These are phyloP conservation scores for Nothophoma quercina DNA, from an alignment of 2,329 filamentous ascomycete genomes.

Conservation along the genomic window DNA sequence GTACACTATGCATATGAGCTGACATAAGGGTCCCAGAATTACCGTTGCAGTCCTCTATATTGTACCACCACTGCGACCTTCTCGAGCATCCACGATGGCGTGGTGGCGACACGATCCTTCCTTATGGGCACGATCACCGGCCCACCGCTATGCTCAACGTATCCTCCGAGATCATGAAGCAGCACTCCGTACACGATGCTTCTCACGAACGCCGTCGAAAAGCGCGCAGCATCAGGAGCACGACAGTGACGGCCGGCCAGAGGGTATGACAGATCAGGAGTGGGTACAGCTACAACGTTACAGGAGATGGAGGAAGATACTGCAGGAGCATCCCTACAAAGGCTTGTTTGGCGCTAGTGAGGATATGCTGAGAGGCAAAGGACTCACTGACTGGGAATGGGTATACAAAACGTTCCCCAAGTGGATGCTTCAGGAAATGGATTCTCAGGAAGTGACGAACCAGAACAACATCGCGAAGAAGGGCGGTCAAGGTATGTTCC, in stretches of 20 bases:
- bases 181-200: conserved; percentile 36
- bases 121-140: conserved; percentile 28
- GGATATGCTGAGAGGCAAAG: conserved; percentile 43
- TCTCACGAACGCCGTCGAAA: conserved; percentile 35
- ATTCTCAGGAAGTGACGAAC: conserved; percentile 9
- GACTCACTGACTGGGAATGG: conserved; percentile 42
- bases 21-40: not conserved
- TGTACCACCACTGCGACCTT: not conserved
- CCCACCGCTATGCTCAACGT: conserved; percentile 34
- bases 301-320: conserved; percentile 35
- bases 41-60: not conserved
- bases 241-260: conserved; percentile 24
- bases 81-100: not conserved
- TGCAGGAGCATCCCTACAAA: conserved; percentile 54
- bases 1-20: not conserved
- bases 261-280: conserved; percentile 38
- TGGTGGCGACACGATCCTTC: conserved; percentile 42
- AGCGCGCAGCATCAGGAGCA: conserved; percentile 34
- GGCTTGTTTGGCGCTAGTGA: conserved; percentile 53
- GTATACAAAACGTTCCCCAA: conserved; percentile 39
- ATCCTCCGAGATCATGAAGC: conserved; percentile 33
- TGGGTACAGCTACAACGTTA: conserved; percentile 42
- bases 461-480: not conserved
- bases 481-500: not conserved
- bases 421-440: conserved; percentile 43